Evolutionary conservation across 164 flowering plant genomes (phyloP), one percentile per base, ranked within the genome.

Genomic region (Pachysandra terminalis): DNA sequence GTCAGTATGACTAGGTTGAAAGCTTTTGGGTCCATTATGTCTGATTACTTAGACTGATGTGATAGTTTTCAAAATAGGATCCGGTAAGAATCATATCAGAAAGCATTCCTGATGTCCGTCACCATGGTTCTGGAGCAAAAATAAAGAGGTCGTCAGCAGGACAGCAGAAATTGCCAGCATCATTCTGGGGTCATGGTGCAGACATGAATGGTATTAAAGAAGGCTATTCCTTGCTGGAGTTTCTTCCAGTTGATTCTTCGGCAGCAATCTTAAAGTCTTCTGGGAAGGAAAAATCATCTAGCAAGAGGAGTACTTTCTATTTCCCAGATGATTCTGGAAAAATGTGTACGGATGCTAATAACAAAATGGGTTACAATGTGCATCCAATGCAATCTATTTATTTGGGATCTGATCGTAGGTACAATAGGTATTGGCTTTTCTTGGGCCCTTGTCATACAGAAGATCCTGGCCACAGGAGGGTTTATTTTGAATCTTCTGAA

Each of bases 401-500:
- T 77, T 79, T 95, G 69, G 99, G 99, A 32, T 89, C 93, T 73
- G 99, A 95, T 82, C 90, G 99, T 62, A 84, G 99, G 77, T 90
- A 86, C 79, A 95, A 95, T 64, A 85, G 93, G 72, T 95, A 95
- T 76, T 95, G 99, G 99, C 85, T 95, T 75, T 92, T 95, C 80
- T 78, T 95, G 78, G 99, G 99, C 59, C 97, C 99, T 65, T 92
- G 99, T 76, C 57, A 80, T 79, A 77, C 63, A 58, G 61, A 65
- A 61, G 99, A 95, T 80, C 97, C 97, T 19, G 98, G 98, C 28
- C 99, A 95, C 69, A 84, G 73, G 75, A 83, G 97, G 71, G 75
- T 95, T 51, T 95, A 95, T 75, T 89, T 95, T 82, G 99, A 95
- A 82, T 95, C 96, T 77, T 95, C 98, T 65, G 97, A 95, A 80